Base-by-base conservation (phyloP, 805 yeast genomes). In the Torulaspora microellipsoides region DNA sequence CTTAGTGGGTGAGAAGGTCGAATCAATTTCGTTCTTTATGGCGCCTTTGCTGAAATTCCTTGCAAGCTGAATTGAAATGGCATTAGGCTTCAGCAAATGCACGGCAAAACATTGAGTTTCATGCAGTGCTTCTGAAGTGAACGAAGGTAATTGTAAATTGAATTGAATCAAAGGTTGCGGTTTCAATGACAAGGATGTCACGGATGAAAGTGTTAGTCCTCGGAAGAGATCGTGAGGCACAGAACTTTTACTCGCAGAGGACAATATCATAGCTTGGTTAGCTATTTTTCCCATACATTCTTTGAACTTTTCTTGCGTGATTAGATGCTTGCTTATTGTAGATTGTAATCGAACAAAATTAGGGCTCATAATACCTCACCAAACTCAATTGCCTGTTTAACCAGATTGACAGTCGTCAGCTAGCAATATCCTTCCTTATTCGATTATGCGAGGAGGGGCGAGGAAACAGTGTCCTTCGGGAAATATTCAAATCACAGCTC, bases 171-270 rank as follows among this genome's bases (percentile, higher is more conserved):
- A 65, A 1, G 96, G 95, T 11, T 71, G 71, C 0, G 96, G 96
- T 37, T 74, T 70, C 25, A 89, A 76, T 0, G 95, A 81, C 11
- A 91, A 67, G 1, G 97, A 89, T 10, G 87, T 78, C 34, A 89
- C 86, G 1, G 96, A 87, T 2, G 96, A 85, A 1, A 91, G 69
- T 0, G 97, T 88, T 71, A 86, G 78, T 0, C 97, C 97, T 17
- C 66, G 54, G 32, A 58, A 59, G 23, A 32, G 39, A 1, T 45
- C 38, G 27, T 48, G 52, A 7, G 49, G 41, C 6, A 48, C 31
- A 64, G 36, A 55, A 36, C 36, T 57, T 28, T 40, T 52, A 13
- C 72, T 65, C 2, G 81, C 74, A 3, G 79, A 66, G 0, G 87
- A 81, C 25, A 82, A 59, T 14, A 82, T 71, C 77, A 80, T 75